These are phyloP conservation scores for Phaeophleospora eucalypticola DNA, from an alignment of 2,329 filamentous ascomycete genomes.

Conservation along the genomic window DNA sequence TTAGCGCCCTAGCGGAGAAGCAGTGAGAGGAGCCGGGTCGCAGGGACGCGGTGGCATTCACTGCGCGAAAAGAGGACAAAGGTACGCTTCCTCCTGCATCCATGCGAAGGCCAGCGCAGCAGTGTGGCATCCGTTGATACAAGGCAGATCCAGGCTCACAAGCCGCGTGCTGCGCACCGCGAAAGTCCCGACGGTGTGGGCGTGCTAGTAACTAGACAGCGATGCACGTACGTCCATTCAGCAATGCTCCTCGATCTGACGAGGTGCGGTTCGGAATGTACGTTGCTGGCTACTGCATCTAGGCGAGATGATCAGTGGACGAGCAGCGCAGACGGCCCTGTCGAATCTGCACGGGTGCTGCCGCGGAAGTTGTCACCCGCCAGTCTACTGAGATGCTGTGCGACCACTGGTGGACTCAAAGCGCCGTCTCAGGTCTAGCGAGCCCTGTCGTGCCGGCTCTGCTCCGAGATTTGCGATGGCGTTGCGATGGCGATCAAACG, in stretches of 20 bases:
- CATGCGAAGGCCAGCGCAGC: conserved; percentile 2
- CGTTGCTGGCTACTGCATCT: conserved; percentile 14
- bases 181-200: conserved; percentile 3
- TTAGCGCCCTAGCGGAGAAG: background rate
- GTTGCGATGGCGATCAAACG: too few relatives aligned
- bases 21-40: conserved; percentile 1
- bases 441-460: too few relatives aligned
- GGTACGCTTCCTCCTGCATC: conserved; percentile 2
- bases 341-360: conserved; percentile 13
- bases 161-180: background rate
- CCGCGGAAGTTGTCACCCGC: conserved; percentile 9
- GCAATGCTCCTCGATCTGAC: conserved; percentile 16
- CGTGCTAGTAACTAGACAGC: conserved; percentile 5
- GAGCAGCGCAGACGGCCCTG: conserved; percentile 1
- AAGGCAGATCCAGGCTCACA: too few relatives aligned
- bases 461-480: too few relatives aligned
- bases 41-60: background rate
- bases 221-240: conserved; percentile 6
- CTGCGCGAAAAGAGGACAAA: conserved; percentile 2
- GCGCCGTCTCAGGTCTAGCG: too few relatives aligned
- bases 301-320: conserved; percentile 11
- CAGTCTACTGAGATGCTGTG: background rate
- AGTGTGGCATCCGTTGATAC: too few relatives aligned
- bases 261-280: conserved; percentile 14
- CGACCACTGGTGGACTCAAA: background rate